Evolutionary conservation across 1,284 basidiomycete species (phyloP), one percentile per base, ranked within the genome.

Genomic region (Amylostereum areolatum): DNA sequence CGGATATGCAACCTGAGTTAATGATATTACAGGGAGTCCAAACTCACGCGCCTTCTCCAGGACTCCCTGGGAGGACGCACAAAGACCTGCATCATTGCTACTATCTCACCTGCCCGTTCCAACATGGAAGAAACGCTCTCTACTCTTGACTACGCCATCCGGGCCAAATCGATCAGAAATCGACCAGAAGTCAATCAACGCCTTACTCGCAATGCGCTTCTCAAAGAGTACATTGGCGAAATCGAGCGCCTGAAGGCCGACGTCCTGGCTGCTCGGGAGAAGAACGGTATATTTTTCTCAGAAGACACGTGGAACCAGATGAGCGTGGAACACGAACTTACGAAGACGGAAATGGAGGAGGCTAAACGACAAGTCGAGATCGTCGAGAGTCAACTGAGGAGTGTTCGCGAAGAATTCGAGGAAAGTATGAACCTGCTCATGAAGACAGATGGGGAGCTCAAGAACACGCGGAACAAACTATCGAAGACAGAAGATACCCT

Each of bases 111-210:
- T 2, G 90, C 92, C 3, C 81, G 89, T 24, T 89, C 83, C 28
- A 98, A 97, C 64, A 80, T 97, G 70, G 97, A 99, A 67, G 97
- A 99, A 68, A 99, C 97, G 0, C 80, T 97, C 24, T 97, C 95
- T 1, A 99, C 97, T 0, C 85, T 99, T 41, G 95, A 99, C 67
- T 99, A 99, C 61, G 97, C 97, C 12, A 80, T 94, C 37, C 87
- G 92, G 36, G 97, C 97, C 32, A 98, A 97, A 65, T 92, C 91
- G 10, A 99, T 99, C 65, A 82, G 86, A 48, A 99, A 99, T 69
- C 88, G 91, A 57, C 97, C 97, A 2, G 95, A 99, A 67, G 71
- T 97, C 46, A 99, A 99, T 65, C 89, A 92, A 57, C 87, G 93
- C 49, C 89, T 97, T 80, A 93, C 92, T 5, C 87, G 94, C 34